These are phyloP conservation scores for Dioszegia crocea DNA, from an alignment of 768 basidiomycete species.

Conservation along the genomic window DNA sequence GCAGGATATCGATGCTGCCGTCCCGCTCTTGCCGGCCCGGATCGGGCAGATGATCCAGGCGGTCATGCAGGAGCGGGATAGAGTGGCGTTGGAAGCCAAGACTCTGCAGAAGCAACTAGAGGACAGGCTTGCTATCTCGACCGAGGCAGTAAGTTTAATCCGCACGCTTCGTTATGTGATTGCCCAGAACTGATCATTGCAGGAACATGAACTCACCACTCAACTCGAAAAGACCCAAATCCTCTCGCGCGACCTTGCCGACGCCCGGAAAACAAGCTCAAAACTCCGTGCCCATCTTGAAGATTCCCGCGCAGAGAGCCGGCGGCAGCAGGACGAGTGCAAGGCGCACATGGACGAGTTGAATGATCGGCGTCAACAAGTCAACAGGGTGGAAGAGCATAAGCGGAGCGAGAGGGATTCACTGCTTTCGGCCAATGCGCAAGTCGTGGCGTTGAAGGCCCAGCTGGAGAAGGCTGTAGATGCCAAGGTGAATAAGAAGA, in stretches of 20 bases:
- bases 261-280: constrained; percentile 32
- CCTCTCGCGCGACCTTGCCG: constrained; percentile 24
- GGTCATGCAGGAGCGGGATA: constrained; percentile 13
- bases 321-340: constrained; percentile 21
- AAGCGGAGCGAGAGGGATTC: constrained; percentile 19
- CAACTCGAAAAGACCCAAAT: constrained; percentile 21
- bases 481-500: constrained; percentile 32
- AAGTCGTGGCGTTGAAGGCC: constrained; percentile 29
- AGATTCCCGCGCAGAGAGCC: constrained; percentile 25
- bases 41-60: constrained; percentile 16
- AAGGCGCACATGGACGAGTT: constrained; percentile 30
- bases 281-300: constrained; percentile 36
- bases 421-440: constrained; percentile 26
- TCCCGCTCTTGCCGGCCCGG: constrained; percentile 5
- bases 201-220: constrained; percentile 23
- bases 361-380: constrained; percentile 19
- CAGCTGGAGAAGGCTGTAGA: constrained; percentile 42
- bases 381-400: constrained; percentile 19
- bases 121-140: constrained; percentile 60
- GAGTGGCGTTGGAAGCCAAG: constrained; percentile 52
- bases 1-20: constrained; percentile 3
- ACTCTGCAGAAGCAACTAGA: constrained; percentile 56
- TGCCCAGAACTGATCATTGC: constrained; percentile 1
- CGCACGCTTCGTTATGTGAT: background rate
- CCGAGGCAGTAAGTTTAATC: constrained; percentile 53